Conservation (phyloP, 306 rosid species). For the Trifolium subterraneum region DNA sequence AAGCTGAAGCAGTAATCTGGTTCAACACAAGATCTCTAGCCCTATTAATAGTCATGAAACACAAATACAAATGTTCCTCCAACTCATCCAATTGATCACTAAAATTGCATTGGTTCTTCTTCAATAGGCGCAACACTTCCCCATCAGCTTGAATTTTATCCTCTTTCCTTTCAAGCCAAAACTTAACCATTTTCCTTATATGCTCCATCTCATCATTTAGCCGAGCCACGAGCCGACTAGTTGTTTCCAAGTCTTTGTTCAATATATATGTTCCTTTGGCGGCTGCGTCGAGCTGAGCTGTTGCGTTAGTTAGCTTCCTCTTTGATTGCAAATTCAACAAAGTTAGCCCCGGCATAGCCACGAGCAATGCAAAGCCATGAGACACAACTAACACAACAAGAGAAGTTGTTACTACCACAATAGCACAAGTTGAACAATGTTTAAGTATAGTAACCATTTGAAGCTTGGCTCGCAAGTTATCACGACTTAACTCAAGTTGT, state of each 20-base stretch:
- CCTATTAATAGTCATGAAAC: slow-evolving; percentile 86
- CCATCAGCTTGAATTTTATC: slow-evolving; percentile 48
- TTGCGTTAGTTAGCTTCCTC: slow-evolving; percentile 37
- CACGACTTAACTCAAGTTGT: slow-evolving; percentile 58
- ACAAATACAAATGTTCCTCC: slow-evolving; percentile 82
- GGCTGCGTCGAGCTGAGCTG: slow-evolving; percentile 64
- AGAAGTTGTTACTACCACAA: slow-evolving; percentile 45
- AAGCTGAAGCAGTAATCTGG: slow-evolving; percentile 44
- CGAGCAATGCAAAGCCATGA: slow-evolving; percentile 57
- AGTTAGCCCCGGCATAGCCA: slow-evolving; percentile 58
- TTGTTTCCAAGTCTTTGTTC: slow-evolving; percentile 70
- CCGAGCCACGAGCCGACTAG: slow-evolving; percentile 63
- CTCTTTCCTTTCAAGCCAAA: slow-evolving; percentile 62
- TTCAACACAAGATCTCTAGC: slow-evolving; percentile 71
- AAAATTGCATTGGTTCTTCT: slow-evolving; percentile 55
- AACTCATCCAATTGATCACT: slow-evolving; percentile 74
- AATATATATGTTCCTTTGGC: slow-evolving; percentile 74
- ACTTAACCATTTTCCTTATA: slow-evolving; percentile 45
- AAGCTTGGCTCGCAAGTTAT: slow-evolving; percentile 51
- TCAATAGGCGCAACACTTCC: slow-evolving; percentile 61
- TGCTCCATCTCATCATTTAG: slow-evolving; percentile 71
- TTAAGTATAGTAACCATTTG: slow-evolving; percentile 30
- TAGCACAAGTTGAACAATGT: slow-evolving; percentile 48
- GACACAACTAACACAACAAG: slow-evolving; percentile 51
- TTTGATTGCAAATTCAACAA: slow-evolving; percentile 42